A percentile compares a stretch with the other conserved stretches of the same genome.
Evolutionary conservation across 179 eudicot genomes (phyloP).

Genomic region (Corrigiola litoralis): DNA sequence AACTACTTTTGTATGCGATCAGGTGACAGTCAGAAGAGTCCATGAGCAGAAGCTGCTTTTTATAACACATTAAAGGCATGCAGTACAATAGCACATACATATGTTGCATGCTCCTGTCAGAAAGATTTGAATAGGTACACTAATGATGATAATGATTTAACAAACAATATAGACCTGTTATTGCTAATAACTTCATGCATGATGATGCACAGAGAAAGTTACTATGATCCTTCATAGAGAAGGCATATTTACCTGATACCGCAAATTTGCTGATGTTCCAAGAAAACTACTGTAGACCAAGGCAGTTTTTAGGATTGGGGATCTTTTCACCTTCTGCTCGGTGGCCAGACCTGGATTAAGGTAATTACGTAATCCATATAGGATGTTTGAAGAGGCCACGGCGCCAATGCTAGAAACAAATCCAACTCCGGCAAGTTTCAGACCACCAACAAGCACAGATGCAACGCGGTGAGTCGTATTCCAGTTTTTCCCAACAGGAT

Average conservation of each 20-base stretch:
- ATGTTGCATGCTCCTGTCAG: too few species aligned
- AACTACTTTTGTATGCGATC: too few species aligned
- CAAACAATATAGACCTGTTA: neutral
- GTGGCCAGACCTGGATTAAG: constrained; percentile 58
- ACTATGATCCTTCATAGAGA: neutral
- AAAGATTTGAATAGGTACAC: too few species aligned
- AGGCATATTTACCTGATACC: constrained; percentile 65
- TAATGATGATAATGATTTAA: too few species aligned
- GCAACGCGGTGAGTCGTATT: constrained; percentile 69
- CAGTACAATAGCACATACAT: too few species aligned
- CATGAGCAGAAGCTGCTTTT: too few species aligned
- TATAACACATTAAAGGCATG: too few species aligned
- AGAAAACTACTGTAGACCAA: constrained; percentile 66
- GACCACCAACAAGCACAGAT: constrained; percentile 81
- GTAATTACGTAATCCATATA: constrained; percentile 47
- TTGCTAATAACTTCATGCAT: too few species aligned
- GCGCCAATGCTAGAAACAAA: constrained; percentile 89
- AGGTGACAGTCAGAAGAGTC: too few species aligned
- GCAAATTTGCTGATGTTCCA: constrained; percentile 90
- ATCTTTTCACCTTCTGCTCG: constrained; percentile 48
- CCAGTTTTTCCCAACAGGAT: constrained; percentile 85
- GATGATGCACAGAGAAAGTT: too few species aligned
- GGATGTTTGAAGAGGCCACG: constrained; percentile 75
- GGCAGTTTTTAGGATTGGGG: constrained; percentile 89
- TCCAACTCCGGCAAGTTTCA: constrained; percentile 87